These are phyloP conservation scores for Cucurbita maxima DNA, from an alignment of 306 rosid species.

Conservation along the genomic window DNA sequence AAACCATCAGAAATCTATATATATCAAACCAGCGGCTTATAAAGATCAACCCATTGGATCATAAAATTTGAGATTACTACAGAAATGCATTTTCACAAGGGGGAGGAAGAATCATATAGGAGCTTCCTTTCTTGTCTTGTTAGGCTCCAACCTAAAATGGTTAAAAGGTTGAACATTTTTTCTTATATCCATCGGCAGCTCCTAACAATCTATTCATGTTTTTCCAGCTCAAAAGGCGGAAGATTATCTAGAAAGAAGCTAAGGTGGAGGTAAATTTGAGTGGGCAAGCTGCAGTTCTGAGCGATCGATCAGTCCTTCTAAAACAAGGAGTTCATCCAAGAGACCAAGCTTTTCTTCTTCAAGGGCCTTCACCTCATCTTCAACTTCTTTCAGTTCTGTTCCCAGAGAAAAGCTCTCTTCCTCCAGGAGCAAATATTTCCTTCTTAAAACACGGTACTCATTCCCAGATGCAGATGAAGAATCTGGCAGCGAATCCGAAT, in stretches of 20 bases:
- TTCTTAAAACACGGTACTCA: constrained; percentile 62
- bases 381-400: constrained; percentile 43
- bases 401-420: constrained; percentile 71
- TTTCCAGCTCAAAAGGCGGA: background rate
- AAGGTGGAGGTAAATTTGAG: constrained; percentile 3
- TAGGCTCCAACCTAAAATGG: background rate
- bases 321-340: constrained; percentile 72
- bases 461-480: constrained; percentile 45
- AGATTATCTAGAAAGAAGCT: background rate
- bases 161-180: background rate
- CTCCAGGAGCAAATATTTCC: constrained; percentile 62
- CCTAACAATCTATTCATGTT: background rate
- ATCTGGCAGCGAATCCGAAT: constrained; percentile 72
- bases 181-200: background rate
- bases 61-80: background rate
- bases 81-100: background rate
- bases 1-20: background rate
- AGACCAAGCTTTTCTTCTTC: constrained; percentile 74
- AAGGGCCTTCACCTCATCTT: constrained; percentile 59
- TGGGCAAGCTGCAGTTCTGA: constrained; percentile 34
- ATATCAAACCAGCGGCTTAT: background rate
- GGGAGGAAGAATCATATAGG: background rate
- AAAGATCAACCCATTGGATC: background rate
- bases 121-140: background rate
- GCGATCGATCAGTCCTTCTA: constrained; percentile 69